Evolutionary conservation across 768 basidiomycete genomes (phyloP), one percentile per base, ranked within the genome.

Genomic region (Kwoniella mangroviensis): DNA sequence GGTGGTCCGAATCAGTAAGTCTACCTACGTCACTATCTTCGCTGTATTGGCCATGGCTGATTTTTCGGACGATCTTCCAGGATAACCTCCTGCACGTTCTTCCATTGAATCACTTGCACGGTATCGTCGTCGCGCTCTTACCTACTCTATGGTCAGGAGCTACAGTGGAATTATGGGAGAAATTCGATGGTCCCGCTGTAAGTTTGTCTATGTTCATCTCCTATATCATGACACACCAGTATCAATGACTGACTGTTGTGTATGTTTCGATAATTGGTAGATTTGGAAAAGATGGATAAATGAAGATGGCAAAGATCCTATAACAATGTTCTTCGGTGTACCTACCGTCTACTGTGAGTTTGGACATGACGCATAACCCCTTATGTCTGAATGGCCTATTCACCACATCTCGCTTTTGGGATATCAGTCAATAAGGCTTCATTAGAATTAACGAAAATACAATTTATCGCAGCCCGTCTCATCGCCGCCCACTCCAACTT

Each of bases 271-370:
- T 5, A 6, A 42, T 2, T n/a, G n/a, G 13, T 22, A 71, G 70
- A 75, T 81, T 58, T 81, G 80, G 80, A 64, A 70, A 21, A 63
- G 80, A 43, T 80, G 73, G 73, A 75, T 75, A 65, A 68, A 71
- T 28, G 63, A 67, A 41, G 65, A 68, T 1, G 21, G 64, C 4
- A 57, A 68, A 56, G 75, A 71, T 34, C 75, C 76, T 6, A 73
- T 81, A 34, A 73, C 79, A 0, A 70, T 81, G 66, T 79, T 80
- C 71, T 79, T 78, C 68, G 80, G 77, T 28, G 80, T 81, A 4
- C 80, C 80, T 1, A 81, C 80, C 2, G 76, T 80, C 9, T 78
- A 78, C 69, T 76, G 74, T 75, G 24, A 40, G 71, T 65, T 42
- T 5, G 17, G 17, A 19, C 52, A n/a, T 26, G 12, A 21, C 17